phyloP scores from a whole-genome alignment of 116 monocot genomes.

The Trichopus zeylanicus region DNA sequence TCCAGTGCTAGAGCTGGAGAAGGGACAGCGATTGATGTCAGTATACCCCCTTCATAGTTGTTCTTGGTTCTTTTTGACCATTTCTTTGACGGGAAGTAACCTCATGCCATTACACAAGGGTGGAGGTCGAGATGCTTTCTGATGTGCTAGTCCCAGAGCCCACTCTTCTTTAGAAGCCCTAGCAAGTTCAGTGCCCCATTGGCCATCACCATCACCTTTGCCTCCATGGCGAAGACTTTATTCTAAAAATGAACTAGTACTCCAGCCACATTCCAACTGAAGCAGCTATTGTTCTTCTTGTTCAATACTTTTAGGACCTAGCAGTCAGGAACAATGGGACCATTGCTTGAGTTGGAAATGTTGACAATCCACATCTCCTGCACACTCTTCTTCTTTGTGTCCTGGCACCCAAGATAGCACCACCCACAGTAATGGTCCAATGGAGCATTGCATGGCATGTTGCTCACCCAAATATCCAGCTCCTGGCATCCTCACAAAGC shows the following conservation, averaged over 20 bases:
- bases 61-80: conserved; percentile 2
- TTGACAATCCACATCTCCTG: conserved; percentile 67
- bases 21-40: conserved; percentile 53
- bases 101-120: conserved; percentile 67
- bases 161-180: conserved; percentile 38
- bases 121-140: conserved; percentile 60
- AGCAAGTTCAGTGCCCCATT: conserved; percentile 55
- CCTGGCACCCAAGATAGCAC: conserved; percentile 64
- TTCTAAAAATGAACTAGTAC: conserved; percentile 17
- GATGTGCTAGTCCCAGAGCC: conserved; percentile 47
- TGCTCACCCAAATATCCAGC: conserved; percentile 38
- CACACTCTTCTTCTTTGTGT: conserved; percentile 46
- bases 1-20: too few relatives aligned
- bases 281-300: background rate
- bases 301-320: conserved; percentile 24
- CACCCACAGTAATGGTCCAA: conserved; percentile 67
- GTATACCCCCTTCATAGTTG: conserved; percentile 61
- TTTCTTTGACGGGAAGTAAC: conserved; percentile 34
- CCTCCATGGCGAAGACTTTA: conserved; percentile 15
- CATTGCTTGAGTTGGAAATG: conserved; percentile 43
- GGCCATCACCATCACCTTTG: conserved; percentile 49
- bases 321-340: conserved; percentile 37
- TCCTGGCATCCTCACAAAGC: conserved; percentile 34
- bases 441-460: conserved; percentile 45
- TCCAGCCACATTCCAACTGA: conserved; percentile 21